phyloP scores from a whole-genome alignment of 805 yeast species.

The Metschnikowia bowlesiae region DNA sequence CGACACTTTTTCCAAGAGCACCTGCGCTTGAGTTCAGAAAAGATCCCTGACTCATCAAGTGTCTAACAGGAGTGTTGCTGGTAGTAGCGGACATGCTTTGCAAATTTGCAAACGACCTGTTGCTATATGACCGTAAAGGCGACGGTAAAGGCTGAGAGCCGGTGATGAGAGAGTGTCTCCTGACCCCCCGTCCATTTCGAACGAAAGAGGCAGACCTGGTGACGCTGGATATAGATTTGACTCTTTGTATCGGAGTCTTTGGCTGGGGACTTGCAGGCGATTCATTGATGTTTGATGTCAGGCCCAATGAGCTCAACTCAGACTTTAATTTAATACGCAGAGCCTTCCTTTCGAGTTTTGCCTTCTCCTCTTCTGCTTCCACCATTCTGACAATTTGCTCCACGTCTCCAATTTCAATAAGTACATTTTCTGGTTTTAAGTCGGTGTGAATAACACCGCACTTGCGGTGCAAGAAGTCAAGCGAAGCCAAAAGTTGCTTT shows the following conservation, averaged over 20 bases:
- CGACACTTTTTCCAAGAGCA: not conserved
- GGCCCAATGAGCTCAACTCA: slow-evolving; percentile 1
- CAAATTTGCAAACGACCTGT: slow-evolving; percentile 34
- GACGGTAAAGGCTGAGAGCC: slow-evolving; percentile 94
- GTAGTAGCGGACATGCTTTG: slow-evolving; percentile 34
- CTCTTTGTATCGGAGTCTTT: slow-evolving; percentile 13
- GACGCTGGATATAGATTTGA: slow-evolving; percentile 13
- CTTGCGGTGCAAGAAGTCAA: slow-evolving; percentile 51
- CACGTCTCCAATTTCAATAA: slow-evolving; percentile 70
- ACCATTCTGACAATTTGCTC: slow-evolving; percentile 69
- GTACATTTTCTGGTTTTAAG: slow-evolving; percentile 17
- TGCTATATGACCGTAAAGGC: slow-evolving; percentile 60
- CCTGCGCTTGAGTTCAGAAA: slow-evolving; percentile 4
- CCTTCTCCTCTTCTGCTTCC: slow-evolving; percentile 53
- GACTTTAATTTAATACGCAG: slow-evolving; percentile 15
- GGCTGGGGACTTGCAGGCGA: slow-evolving; percentile 8
- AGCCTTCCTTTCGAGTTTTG: slow-evolving; percentile 28
- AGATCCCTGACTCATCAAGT: slow-evolving; percentile 17
- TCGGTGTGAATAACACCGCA: slow-evolving; percentile 51
- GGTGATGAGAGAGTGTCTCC: slow-evolving; percentile 73
- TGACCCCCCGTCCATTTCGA: slow-evolving; percentile 47
- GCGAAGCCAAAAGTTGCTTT: slow-evolving; percentile 52
- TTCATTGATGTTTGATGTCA: slow-evolving; percentile 1
- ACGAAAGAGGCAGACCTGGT: slow-evolving; percentile 36
- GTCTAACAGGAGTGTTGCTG: slow-evolving; percentile 36